phyloP scores from a whole-genome alignment of 768 basidiomycete species.

The Mycena galericulata region DNA sequence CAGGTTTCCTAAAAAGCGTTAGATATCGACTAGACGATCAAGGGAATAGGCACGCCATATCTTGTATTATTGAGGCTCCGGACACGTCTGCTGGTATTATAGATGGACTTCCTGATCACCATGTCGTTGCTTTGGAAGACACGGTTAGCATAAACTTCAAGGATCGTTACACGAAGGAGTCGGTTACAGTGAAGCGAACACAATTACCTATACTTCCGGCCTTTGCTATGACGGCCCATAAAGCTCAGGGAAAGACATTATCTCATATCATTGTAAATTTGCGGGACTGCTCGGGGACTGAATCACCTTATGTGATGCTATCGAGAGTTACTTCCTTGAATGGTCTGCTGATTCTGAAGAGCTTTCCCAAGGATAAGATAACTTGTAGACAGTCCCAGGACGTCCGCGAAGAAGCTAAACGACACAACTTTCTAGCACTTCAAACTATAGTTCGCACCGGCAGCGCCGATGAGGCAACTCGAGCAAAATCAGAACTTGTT shows the following conservation, averaged over 20 bases:
- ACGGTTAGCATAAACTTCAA: conserved; percentile 3
- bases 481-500: not conserved
- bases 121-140: conserved; percentile 37
- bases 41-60: conserved; percentile 32
- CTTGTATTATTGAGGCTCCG: conserved; percentile 35
- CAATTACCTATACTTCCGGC: conserved; percentile 44
- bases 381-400: not conserved
- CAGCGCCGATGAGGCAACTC: not conserved
- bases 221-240: conserved; percentile 45
- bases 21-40: conserved; percentile 32
- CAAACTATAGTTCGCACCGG: not conserved
- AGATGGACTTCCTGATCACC: conserved; percentile 20
- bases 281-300: conserved; percentile 26
- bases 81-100: conserved; percentile 22
- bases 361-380: not conserved
- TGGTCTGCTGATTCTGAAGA: not conserved
- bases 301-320: conserved; percentile 46
- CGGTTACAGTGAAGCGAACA: conserved; percentile 16
- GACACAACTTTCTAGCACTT: not conserved
- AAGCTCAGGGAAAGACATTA: conserved; percentile 44
- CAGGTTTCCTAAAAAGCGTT: conserved; percentile 28
- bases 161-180: not conserved
- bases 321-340: conserved; percentile 32
- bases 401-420: not conserved
- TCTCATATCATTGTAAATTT: conserved; percentile 36